Base-by-base conservation (phyloP, 345 rosid genomes). In the Raphanus sativus region DNA sequence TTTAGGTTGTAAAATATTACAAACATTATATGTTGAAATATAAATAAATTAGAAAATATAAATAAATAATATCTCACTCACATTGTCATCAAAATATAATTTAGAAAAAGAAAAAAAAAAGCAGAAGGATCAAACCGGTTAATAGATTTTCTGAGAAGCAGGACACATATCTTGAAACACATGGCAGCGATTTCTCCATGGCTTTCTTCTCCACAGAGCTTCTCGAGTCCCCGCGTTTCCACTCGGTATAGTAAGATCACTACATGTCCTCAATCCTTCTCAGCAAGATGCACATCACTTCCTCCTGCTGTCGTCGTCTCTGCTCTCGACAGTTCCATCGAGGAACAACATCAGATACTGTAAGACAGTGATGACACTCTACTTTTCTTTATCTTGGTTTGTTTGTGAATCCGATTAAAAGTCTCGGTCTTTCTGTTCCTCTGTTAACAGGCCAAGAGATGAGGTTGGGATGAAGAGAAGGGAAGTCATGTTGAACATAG, bases 161-260 rank as follows among this genome's bases (percentile, higher is more conserved):
- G 64, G 21, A 21, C 21, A 71, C 68, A 50, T 75, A 62, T 66
- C 86, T 78, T 63, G 34, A 62, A 80, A 82, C 30, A 63, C 79
- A 86, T 86, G 90, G 96, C 92, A 52, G 84, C 85, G 60, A 75
- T 84, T 77, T 74, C 88, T 54, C 86, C 86, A 15, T 77, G 85
- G 81, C 1, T 77, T 11, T 66, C 74, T 78, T 17, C 77, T 76
- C 81, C 82, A 0, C 81, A 21, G 77, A 68, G 48, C 79, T 75
- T 77, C 54, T 54, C 84, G 59, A 80, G 70, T 79, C 77, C 59
- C 70, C 32, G 48, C 66, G 48, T 83, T 64, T 48, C 76, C 15
- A 54, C 54, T 64, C 81, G 81, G 21, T 32, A 25, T 29, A 42
- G 24, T 33, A 70, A 56, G 16, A 26, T 12, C 52, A 65, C n/a